Evolutionary conservation across 176 grass and related monocot genomes (phyloP).

Genomic region (Coix lacrymajobi): DNA sequence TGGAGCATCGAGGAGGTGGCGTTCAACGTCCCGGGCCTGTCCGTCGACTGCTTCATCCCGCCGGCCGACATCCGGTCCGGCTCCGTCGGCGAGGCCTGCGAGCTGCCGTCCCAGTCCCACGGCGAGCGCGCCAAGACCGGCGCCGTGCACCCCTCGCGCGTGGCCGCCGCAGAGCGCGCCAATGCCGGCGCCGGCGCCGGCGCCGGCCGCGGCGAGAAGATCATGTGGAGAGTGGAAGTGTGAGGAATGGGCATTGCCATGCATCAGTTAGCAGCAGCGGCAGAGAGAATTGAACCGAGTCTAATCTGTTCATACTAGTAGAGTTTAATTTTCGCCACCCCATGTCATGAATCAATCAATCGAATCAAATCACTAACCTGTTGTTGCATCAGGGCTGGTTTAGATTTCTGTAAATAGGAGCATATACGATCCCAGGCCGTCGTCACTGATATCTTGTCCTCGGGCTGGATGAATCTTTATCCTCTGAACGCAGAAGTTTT

Average conservation of each 20-base stretch:
- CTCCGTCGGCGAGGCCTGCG: constrained; percentile 57
- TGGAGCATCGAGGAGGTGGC: constrained; percentile 98
- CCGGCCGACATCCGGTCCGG: constrained; percentile 77
- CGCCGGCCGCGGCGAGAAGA: constrained; percentile 35
- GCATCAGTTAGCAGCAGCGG: background rate
- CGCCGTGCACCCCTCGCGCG: constrained; percentile 25
- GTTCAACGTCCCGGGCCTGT: constrained; percentile 86
- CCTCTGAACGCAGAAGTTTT: constrained; percentile 68
- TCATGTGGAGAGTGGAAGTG: constrained; percentile 68
- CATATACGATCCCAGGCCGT: constrained; percentile 44
- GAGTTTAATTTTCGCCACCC: constrained; percentile 33
- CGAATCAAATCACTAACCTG: background rate
- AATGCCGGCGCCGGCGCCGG: background rate
- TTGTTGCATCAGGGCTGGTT: background rate
- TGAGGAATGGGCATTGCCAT: background rate
- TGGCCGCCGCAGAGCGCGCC: constrained; percentile 30
- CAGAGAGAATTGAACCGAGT: constrained; percentile 40
- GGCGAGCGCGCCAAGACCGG: constrained; percentile 31
- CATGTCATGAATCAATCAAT: background rate
- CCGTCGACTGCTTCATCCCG: constrained; percentile 92
- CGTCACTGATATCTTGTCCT: background rate
- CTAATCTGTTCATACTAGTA: constrained; percentile 53
- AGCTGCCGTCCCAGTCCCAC: constrained; percentile 40
- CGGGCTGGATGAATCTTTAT: constrained; percentile 57
- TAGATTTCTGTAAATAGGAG: constrained; percentile 54